These are phyloP conservation scores for Striga hermonthica DNA, from an alignment of 305 asterid species.

Conservation along the genomic window DNA sequence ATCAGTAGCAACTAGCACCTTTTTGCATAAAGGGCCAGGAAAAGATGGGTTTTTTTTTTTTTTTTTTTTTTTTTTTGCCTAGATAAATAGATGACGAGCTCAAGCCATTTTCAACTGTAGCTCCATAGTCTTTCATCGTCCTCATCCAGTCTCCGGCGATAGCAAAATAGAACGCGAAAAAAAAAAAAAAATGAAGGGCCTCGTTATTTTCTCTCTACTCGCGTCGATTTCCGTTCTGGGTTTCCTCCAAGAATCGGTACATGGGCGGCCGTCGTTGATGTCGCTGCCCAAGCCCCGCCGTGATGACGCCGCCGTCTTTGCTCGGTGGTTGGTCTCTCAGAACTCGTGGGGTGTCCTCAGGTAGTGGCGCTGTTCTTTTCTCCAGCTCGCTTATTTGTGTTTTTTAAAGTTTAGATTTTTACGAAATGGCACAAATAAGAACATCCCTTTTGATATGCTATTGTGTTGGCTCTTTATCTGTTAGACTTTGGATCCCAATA, in stretches of 20 bases:
- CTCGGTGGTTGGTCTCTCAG: slow-evolving; percentile 88
- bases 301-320: slow-evolving; percentile 61
- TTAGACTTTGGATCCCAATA: too few relatives aligned
- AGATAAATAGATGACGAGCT: slow-evolving; percentile 5
- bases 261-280: slow-evolving; percentile 47
- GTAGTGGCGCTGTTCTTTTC: slow-evolving; percentile 29
- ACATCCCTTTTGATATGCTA: too few relatives aligned
- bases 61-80: too few relatives aligned
- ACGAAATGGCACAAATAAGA: too few relatives aligned
- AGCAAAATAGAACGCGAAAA: neutral
- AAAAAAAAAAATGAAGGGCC: slow-evolving; percentile 34
- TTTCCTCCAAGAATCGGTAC: slow-evolving; percentile 37
- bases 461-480: too few relatives aligned
- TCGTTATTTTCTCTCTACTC: slow-evolving; percentile 16
- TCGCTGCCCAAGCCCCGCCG: slow-evolving; percentile 50
- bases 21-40: neutral
- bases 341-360: slow-evolving; percentile 88
- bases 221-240: slow-evolving; percentile 33
- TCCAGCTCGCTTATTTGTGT: too few relatives aligned
- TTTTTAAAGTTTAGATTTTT: too few relatives aligned
- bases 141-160: neutral
- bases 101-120: slow-evolving; percentile 7
- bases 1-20: neutral
- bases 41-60: neutral
- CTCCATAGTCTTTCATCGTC: slow-evolving; percentile 2